These are phyloP conservation scores for Talaromyces atroroseus DNA, from an alignment of 2,329 filamentous ascomycete species.

Conservation along the genomic window DNA sequence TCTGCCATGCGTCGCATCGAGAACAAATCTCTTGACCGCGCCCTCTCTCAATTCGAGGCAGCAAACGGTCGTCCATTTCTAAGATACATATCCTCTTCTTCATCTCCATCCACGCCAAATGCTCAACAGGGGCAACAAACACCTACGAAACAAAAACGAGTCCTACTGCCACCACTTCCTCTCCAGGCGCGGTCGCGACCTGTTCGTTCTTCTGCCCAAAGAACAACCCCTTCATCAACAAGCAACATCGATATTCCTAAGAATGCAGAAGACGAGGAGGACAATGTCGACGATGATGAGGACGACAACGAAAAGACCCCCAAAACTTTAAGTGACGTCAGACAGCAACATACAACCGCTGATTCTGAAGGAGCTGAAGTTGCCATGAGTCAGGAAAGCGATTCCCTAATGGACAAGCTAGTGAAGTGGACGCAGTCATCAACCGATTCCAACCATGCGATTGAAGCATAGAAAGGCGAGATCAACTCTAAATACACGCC, in stretches of 20 bases:
- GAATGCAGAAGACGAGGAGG: neutral
- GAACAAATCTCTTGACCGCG: slow-evolving; percentile 35
- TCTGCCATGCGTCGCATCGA: slow-evolving; percentile 36
- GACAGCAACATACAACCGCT: neutral
- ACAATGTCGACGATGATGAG: neutral
- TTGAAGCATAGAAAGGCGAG: neutral
- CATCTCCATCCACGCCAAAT: neutral
- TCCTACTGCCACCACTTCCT: slow-evolving; percentile 12
- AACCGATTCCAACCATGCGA: slow-evolving; percentile 1
- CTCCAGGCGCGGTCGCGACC: slow-evolving; percentile 11
- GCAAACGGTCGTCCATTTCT: slow-evolving; percentile 15
- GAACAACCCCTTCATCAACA: neutral
- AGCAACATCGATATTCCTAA: neutral
- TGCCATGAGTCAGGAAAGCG: slow-evolving; percentile 5
- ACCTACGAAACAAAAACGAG: slow-evolving; percentile 8
- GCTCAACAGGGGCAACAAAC: neutral
- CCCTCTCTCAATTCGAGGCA: slow-evolving; percentile 37
- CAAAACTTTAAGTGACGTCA: neutral
- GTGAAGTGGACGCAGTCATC: slow-evolving; percentile 11
- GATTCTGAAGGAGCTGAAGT: neutral
- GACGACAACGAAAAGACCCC: slow-evolving; percentile 6
- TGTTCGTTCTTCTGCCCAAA: slow-evolving; percentile 12
- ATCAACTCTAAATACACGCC: neutral
- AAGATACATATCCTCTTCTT: neutral
- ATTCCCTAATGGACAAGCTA: slow-evolving; percentile 8